Evolutionary conservation across 371 early-diverging fungal genomes (phyloP), one percentile per base, ranked within the genome.

Genomic region (Zopfochytrium polystomum): DNA sequence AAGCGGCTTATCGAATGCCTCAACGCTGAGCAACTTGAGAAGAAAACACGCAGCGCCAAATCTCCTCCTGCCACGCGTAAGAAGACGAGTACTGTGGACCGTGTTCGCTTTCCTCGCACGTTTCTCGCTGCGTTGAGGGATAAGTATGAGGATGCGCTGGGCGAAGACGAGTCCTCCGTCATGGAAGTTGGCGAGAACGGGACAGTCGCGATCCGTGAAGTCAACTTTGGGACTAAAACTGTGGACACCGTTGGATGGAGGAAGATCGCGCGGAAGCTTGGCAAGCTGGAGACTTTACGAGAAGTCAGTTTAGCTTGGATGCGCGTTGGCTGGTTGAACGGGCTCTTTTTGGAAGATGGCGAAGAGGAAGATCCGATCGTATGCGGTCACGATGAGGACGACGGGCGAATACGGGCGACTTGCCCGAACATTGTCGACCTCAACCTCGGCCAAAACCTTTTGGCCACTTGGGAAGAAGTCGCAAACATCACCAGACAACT

Each of bases 231-330:
- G 54, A 66, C 34, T 74, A 79, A 9, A 76, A 69, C 77, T 6
- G 85, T 92, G 3, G 91, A 92, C 52, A 84, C 86, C 0, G 85
- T 87, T 23, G 93, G 92, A 0, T 88, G 89, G 75, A 88, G 88
- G 27, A 87, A 89, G 60, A 74, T 91, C 43, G 71, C 79, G 18
- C 22, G 77, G 4, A 76, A 77, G 58, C 80, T 82, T 26, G 50
- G 46, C 31, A 55, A 78, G 23, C 60, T 86, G 65, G 74, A 63
- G 29, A 62, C 34, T 5, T 51, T 88, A 27, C 65, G 52, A 2
- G 82, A 83, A 29, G 78, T 87, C 1, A 84, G 87, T 4, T 58
- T 87, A 15, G 73, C 80, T 20, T 70, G 75, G 18, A 71, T 71
- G 58, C 59, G 65, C 26, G 68, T 84, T 32, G 63, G 73, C 0